Percentiles rank a stretch among this genome's conserved stretches.
Conservation (phyloP, 345 rosid species). For the Geranium rotundifolium region DNA sequence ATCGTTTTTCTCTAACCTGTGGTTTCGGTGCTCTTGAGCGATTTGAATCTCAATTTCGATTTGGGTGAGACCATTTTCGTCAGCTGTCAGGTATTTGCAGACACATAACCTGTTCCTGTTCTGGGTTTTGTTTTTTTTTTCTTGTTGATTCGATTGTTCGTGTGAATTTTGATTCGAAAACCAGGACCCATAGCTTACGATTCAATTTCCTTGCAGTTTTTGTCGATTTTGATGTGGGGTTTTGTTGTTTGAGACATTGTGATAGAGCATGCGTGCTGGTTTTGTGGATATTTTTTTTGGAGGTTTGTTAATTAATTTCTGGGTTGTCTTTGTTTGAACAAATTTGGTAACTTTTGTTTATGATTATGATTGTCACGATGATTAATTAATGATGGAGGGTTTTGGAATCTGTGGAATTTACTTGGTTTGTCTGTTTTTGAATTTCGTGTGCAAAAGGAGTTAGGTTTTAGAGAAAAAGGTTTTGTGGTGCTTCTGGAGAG, state of each 20-base stretch:
- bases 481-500: conserved; percentile 37
- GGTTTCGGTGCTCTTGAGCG: background rate
- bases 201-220: no score
- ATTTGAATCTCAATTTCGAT: background rate
- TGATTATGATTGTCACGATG: no score
- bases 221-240: background rate
- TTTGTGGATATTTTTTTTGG: background rate
- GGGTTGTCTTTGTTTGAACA: background rate
- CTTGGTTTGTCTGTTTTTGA: background rate
- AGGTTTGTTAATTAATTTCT: background rate
- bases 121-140: background rate
- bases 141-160: background rate
- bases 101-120: background rate
- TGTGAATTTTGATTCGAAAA: background rate
- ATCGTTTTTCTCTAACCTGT: background rate
- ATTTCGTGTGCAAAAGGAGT: conserved; percentile 12
- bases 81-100: background rate
- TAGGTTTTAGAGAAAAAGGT: conserved; percentile 7
- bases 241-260: background rate
- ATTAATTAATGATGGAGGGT: no score
- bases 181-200: no score
- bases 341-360: no score
- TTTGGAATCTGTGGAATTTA: background rate
- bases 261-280: background rate
- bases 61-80: background rate